Evolutionary conservation across 306 rosid species (phyloP).

Genomic region (Prinsepia uniflora): DNA sequence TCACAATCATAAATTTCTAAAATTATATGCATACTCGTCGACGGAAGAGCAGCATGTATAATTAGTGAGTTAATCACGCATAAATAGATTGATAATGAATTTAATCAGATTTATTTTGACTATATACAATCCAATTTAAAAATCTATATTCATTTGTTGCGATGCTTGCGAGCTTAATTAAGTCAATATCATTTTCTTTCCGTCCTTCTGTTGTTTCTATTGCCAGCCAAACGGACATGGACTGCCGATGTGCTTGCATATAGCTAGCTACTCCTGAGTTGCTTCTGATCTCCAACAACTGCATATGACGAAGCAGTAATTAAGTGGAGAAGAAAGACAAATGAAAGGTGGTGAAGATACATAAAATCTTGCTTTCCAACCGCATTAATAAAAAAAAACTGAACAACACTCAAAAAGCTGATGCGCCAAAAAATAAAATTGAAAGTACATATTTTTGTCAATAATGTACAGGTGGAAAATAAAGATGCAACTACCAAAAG

Average conservation of each 20-base stretch:
- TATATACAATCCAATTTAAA: no score
- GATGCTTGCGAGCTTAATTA: not conserved
- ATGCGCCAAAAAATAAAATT: slow-evolving; percentile 4
- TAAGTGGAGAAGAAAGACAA: not conserved
- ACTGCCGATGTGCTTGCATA: not conserved
- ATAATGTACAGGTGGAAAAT: not conserved
- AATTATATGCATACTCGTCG: no score
- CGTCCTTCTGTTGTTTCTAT: not conserved
- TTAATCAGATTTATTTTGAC: no score
- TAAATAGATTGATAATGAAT: no score
- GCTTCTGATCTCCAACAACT: not conserved
- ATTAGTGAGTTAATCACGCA: no score
- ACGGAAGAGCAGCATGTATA: no score
- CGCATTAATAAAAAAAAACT: not conserved
- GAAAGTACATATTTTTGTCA: not conserved
- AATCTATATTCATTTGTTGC: no score
- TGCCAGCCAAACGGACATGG: not conserved
- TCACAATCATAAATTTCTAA: no score
- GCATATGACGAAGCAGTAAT: not conserved
- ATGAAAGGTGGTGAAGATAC: not conserved
- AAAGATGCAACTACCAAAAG: not conserved
- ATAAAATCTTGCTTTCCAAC: slow-evolving; percentile 8
- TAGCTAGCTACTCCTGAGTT: not conserved
- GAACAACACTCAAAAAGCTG: not conserved
- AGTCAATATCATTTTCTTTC: not conserved